A percentile compares a stretch with the other conserved stretches of the same genome.
Evolutionary conservation across 2,329 filamentous ascomycete genomes (phyloP).

Genomic region (Pochonia chlamydosporia): DNA sequence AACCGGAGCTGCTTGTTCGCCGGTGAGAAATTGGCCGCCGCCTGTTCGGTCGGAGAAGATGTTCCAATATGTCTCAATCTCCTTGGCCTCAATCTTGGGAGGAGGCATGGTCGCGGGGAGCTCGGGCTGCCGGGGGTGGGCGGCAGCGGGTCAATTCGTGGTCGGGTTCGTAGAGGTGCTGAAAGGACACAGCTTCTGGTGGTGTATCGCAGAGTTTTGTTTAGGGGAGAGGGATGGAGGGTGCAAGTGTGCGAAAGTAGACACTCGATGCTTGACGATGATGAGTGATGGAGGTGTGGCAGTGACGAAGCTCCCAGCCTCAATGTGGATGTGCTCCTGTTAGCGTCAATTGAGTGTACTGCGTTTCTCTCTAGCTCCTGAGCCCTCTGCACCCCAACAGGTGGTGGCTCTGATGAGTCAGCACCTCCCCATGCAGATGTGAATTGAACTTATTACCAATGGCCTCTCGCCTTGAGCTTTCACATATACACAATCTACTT

Average conservation of each 20-base stretch:
- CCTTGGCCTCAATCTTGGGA: constrained; percentile 55
- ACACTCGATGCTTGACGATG: neutral
- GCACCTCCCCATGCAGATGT: too few relatives aligned
- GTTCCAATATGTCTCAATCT: constrained; percentile 62
- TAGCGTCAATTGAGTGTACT: too few relatives aligned
- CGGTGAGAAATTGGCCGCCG: constrained; percentile 53
- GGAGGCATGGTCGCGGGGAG: constrained; percentile 37
- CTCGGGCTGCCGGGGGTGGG: constrained; percentile 1
- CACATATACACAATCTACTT: too few relatives aligned
- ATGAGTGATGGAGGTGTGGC: constrained; percentile 8
- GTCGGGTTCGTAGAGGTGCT: neutral
- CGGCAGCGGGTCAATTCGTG: constrained; percentile 1
- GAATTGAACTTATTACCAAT: too few relatives aligned
- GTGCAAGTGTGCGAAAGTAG: neutral
- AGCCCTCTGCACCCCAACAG: too few relatives aligned
- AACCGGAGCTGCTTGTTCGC: constrained; percentile 56
- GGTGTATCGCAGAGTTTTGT: neutral
- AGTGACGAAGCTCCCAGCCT: constrained; percentile 27
- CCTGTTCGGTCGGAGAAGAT: constrained; percentile 56
- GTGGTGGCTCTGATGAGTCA: too few relatives aligned
- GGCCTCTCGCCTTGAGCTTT: too few relatives aligned
- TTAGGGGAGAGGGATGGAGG: neutral
- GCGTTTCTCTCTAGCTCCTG: too few relatives aligned
- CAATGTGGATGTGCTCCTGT: neutral
- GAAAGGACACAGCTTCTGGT: neutral